These are phyloP conservation scores for Saccharomyces pastorianus DNA, from an alignment of 1,139 yeast genomes.

Conservation along the genomic window DNA sequence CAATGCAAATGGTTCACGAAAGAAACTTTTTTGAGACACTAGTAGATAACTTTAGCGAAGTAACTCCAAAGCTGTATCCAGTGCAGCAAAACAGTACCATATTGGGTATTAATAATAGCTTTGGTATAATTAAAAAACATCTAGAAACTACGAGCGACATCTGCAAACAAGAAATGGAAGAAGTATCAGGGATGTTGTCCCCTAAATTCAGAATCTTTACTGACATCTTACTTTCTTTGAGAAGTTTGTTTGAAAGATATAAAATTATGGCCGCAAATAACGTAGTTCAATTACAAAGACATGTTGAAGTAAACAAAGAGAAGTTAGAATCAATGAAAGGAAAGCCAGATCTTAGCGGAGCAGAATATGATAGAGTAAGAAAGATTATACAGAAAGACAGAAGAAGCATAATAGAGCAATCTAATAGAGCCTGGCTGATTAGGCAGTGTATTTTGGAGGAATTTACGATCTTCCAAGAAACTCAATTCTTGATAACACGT, in stretches of 20 bases:
- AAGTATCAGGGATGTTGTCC: conserved; percentile 46
- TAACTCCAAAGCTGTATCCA: conserved; percentile 46
- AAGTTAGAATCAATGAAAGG: conserved; percentile 45
- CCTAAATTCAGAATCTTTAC: conserved; percentile 71
- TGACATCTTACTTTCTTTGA: conserved; percentile 61
- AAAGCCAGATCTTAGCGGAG: conserved; percentile 60
- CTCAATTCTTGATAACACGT: conserved; percentile 71
- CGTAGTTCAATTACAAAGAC: conserved; percentile 46
- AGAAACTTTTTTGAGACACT: conserved; percentile 50
- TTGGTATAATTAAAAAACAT: conserved; percentile 47
- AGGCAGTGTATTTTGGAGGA: conserved; percentile 73
- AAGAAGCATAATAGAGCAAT: conserved; percentile 56
- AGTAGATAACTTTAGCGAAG: conserved; percentile 40
- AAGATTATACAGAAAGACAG: conserved; percentile 46
- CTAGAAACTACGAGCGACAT: conserved; percentile 45
- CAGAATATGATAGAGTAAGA: conserved; percentile 53
- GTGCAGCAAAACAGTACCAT: conserved; percentile 42
- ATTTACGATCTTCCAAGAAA: conserved; percentile 66
- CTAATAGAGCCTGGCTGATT: conserved; percentile 74
- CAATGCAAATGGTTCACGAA: conserved; percentile 65
- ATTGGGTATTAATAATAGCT: conserved; percentile 46
- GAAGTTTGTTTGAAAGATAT: conserved; percentile 61
- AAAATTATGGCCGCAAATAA: conserved; percentile 48
- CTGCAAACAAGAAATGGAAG: conserved; percentile 50
- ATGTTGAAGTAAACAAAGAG: conserved; percentile 46